A percentile compares a stretch with the other conserved stretches of the same genome.
Conservation (phyloP, 2,329 filamentous ascomycete genomes). For the Colletotrichum falcatum region DNA sequence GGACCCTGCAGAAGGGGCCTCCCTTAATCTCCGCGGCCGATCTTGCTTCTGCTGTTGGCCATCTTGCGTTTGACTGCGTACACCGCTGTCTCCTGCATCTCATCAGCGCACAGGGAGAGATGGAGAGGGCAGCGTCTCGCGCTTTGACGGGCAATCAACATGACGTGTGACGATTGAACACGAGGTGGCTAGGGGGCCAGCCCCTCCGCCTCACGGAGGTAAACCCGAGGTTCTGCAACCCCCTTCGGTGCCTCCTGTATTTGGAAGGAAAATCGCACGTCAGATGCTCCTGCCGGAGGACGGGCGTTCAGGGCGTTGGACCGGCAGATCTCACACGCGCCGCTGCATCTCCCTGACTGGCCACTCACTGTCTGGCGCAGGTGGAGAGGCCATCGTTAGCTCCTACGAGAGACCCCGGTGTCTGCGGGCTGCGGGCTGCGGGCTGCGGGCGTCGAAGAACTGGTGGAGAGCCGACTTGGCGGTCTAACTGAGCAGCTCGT, state of each 20-base stretch:
- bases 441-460: conserved; percentile 3
- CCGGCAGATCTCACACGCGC: conserved; percentile 6
- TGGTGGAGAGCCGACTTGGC: not conserved
- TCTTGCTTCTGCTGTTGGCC: not conserved
- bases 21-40: conserved; percentile 27
- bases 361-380: conserved; percentile 20
- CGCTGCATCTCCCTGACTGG: conserved; percentile 7
- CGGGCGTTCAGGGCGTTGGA: not conserved
- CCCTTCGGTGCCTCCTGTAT: not conserved
- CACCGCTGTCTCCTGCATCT: not conserved
- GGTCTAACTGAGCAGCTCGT: not conserved
- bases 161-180: not conserved
- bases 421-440: not conserved
- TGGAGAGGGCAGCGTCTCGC: not conserved
- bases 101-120: not conserved
- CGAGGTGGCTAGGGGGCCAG: not conserved
- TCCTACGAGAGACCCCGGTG: not conserved
- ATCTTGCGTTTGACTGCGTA: not conserved
- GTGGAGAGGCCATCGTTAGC: not conserved
- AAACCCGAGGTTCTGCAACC: not conserved
- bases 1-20: conserved; percentile 31
- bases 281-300: not conserved
- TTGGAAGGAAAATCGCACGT: not conserved
- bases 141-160: not conserved
- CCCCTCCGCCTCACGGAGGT: not conserved